These are phyloP conservation scores for Strobilomyces dryophilus DNA, from an alignment of 768 basidiomycete species.

Conservation along the genomic window DNA sequence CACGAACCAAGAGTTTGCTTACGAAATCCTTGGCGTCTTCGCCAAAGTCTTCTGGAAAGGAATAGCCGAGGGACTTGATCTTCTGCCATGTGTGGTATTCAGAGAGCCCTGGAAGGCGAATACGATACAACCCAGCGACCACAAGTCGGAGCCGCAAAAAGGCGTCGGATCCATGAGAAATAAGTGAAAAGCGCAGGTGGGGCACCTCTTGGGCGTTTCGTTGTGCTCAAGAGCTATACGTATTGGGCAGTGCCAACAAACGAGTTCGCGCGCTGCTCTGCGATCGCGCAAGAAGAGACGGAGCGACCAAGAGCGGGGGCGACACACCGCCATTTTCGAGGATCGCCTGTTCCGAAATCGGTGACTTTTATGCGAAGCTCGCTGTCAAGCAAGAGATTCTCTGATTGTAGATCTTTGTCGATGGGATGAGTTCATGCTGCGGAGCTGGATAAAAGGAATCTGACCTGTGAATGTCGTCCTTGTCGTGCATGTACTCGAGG, in stretches of 20 bases:
- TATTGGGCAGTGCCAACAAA: constrained; percentile 95
- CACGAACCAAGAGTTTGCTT: no score
- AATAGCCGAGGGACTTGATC: constrained; percentile 84
- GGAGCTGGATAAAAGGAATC: constrained; percentile 8
- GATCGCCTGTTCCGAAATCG: constrained; percentile 90
- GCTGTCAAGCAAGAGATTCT: constrained; percentile 83
- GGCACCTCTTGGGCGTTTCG: constrained; percentile 74
- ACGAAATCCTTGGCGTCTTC: constrained; percentile 59
- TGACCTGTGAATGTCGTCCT: constrained; percentile 84
- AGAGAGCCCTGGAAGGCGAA: constrained; percentile 90
- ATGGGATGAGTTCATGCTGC: constrained; percentile 9
- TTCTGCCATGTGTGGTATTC: constrained; percentile 96
- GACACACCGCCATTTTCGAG: constrained; percentile 52
- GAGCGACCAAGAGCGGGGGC: neutral
- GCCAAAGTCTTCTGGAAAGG: constrained; percentile 85
- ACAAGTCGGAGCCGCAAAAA: constrained; percentile 74
- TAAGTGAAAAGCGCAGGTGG: neutral
- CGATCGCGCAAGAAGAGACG: neutral
- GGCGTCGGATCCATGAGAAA: neutral
- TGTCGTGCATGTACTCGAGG: constrained; percentile 85
- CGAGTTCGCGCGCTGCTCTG: constrained; percentile 56
- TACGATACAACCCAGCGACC: constrained; percentile 93
- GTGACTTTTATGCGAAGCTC: constrained; percentile 78
- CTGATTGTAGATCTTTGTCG: constrained; percentile 73
- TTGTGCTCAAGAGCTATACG: constrained; percentile 74